These are phyloP conservation scores for Corchorus olitorius DNA, from an alignment of 345 rosid species.

Conservation along the genomic window DNA sequence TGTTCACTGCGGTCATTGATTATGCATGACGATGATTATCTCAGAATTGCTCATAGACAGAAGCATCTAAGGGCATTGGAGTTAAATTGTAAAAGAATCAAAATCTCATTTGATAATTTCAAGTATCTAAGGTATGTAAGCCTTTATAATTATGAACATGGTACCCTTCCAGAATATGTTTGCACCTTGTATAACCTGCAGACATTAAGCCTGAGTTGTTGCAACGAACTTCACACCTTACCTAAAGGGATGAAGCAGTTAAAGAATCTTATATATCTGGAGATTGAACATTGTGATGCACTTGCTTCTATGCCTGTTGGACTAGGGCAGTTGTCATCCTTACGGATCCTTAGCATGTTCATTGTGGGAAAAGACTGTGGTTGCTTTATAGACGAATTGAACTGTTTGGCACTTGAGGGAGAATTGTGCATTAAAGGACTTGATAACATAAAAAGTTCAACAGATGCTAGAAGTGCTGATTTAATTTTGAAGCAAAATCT, in stretches of 20 bases:
- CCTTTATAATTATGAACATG: neutral
- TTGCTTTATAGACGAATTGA: neutral
- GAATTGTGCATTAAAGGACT: neutral
- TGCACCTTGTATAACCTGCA: neutral
- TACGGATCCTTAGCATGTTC: neutral
- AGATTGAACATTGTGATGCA: too few species aligned
- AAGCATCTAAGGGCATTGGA: constrained; percentile 1
- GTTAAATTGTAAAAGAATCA: accelerated
- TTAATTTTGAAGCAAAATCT: constrained; percentile 13
- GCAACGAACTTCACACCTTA: neutral
- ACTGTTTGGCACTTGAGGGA: neutral
- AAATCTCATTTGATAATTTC: neutral
- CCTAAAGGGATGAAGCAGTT: neutral
- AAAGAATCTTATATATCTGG: neutral
- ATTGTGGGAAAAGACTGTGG: neutral
- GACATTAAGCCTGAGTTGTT: neutral
- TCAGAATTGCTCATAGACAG: neutral
- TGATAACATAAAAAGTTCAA: neutral
- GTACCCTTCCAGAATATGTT: neutral
- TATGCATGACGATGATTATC: accelerated
- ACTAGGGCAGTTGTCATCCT: neutral
- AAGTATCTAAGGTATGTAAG: too few species aligned
- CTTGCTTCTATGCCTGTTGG: neutral
- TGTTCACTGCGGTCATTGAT: neutral
- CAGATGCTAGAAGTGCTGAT: neutral